Evolutionary conservation across 2,329 filamentous ascomycete genomes (phyloP).

Genomic region (Trichoderma semiorbis): DNA sequence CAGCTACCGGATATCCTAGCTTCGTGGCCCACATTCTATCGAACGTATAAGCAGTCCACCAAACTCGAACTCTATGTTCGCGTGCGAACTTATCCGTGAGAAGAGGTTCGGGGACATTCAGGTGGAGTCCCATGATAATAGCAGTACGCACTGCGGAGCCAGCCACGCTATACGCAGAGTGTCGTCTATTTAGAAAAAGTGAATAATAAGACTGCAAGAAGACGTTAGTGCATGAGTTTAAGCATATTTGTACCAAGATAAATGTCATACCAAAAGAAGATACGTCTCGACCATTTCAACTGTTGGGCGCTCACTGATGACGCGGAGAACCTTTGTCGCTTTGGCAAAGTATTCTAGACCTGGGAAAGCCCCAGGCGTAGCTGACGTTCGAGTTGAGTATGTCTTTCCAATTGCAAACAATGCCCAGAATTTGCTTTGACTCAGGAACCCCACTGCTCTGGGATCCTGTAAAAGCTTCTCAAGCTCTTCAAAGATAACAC

Average conservation of each 20-base stretch:
- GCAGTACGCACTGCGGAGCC: not conserved
- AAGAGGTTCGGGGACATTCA: not conserved
- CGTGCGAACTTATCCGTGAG: not conserved
- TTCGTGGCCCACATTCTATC: not conserved
- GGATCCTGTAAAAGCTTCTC: not conserved
- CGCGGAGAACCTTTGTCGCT: not conserved
- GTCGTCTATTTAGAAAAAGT: not conserved
- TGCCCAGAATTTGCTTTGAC: not conserved
- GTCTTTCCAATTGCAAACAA: not conserved
- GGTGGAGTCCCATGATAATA: not conserved
- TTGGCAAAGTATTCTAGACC: not conserved
- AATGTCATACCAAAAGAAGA: not conserved
- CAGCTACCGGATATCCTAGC: not conserved
- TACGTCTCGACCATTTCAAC: not conserved
- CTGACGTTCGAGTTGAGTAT: not conserved
- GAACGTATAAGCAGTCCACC: not conserved
- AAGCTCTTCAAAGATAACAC: not conserved
- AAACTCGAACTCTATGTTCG: not conserved
- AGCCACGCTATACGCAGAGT: not conserved
- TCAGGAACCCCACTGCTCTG: not conserved
- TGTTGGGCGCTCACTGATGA: not conserved
- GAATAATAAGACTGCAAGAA: not conserved
- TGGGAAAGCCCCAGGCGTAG: not conserved
- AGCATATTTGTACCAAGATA: too few relatives aligned
- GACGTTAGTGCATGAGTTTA: not conserved